phyloP scores from a whole-genome alignment of 1,139 yeast genomes.

The Kurtzmaniella quercitrusa region DNA sequence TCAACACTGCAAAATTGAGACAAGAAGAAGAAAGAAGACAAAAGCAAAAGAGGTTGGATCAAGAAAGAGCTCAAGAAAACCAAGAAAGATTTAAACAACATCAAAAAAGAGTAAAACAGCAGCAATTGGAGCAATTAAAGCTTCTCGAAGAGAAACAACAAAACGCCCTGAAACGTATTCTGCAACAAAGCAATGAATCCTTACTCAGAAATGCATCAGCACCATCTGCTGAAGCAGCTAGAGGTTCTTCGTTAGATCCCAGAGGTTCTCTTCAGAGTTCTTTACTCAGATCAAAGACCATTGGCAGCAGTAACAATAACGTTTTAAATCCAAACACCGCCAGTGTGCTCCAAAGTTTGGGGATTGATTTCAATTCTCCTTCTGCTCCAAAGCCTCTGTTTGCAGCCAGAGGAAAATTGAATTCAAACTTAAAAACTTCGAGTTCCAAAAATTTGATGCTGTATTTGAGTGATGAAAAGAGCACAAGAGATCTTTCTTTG shows the following conservation, averaged over 20 bases:
- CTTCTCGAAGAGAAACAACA: conserved; percentile 23
- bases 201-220: conserved; percentile 6
- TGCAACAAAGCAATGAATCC: conserved; percentile 4
- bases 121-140: conserved; percentile 28
- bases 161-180: conserved; percentile 15
- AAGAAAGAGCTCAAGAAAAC: conserved; percentile 18
- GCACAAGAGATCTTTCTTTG: conserved; percentile 16
- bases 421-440: conserved; percentile 35
- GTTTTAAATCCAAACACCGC: conserved; percentile 26
- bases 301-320: conserved; percentile 20
- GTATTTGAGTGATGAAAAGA: conserved; percentile 16
- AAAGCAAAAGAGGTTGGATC: not conserved
- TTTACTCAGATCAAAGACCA: conserved; percentile 35
- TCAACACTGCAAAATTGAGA: conserved; percentile 6
- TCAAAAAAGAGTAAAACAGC: conserved; percentile 17
- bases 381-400: conserved; percentile 16
- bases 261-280: conserved; percentile 21
- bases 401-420: conserved; percentile 22
- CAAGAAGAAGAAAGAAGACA: conserved; percentile 7
- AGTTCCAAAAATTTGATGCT: conserved; percentile 42
- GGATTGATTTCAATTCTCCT: conserved; percentile 30
- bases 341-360: conserved; percentile 40
- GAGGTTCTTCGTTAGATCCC: conserved; percentile 35
- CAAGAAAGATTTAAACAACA: conserved; percentile 17
- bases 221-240: conserved; percentile 16